These are phyloP conservation scores for Neofusicoccum laricinum DNA, from an alignment of 2,329 filamentous ascomycete genomes.

Conservation along the genomic window DNA sequence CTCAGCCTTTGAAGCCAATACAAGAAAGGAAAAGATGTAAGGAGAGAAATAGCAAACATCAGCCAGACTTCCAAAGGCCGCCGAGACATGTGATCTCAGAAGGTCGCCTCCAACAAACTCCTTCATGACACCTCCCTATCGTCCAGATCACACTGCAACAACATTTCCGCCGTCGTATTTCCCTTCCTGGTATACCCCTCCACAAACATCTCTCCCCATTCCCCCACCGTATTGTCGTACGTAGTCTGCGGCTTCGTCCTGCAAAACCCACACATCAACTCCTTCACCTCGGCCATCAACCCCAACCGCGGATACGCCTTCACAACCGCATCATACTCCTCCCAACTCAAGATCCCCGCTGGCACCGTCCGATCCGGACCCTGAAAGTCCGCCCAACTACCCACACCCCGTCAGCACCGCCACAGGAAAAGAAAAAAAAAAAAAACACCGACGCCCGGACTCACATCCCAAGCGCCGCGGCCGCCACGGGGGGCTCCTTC, in stretches of 20 bases:
- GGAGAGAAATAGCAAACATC: too few species aligned
- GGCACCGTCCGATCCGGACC: conserved; percentile 33
- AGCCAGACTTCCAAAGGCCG: too few species aligned
- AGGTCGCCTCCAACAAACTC: too few species aligned
- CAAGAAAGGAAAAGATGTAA: too few species aligned
- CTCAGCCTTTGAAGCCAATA: too few species aligned
- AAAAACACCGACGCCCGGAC: background rate
- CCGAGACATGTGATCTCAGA: too few species aligned
- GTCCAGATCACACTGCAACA: conserved; percentile 23
- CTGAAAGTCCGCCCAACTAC: conserved; percentile 35
- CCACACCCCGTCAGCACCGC: too few species aligned
- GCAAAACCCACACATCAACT: conserved; percentile 40
- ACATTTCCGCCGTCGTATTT: conserved; percentile 26
- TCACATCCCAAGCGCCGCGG: conserved; percentile 34
- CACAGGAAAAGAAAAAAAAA: background rate
- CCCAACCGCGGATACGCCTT: conserved; percentile 34
- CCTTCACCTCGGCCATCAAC: conserved; percentile 33
- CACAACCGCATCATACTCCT: conserved; percentile 35
- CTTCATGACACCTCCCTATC: background rate
- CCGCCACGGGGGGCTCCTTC: conserved; percentile 44
- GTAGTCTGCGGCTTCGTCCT: conserved; percentile 40
- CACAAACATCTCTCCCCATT: conserved; percentile 35
- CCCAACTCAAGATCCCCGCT: conserved; percentile 25
- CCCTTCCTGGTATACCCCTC: conserved; percentile 26
- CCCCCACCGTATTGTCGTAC: conserved; percentile 34